Evolutionary conservation across 441 rosid species (phyloP), one percentile per base, ranked within the genome.

Genomic region (Erodium moschatum): DNA sequence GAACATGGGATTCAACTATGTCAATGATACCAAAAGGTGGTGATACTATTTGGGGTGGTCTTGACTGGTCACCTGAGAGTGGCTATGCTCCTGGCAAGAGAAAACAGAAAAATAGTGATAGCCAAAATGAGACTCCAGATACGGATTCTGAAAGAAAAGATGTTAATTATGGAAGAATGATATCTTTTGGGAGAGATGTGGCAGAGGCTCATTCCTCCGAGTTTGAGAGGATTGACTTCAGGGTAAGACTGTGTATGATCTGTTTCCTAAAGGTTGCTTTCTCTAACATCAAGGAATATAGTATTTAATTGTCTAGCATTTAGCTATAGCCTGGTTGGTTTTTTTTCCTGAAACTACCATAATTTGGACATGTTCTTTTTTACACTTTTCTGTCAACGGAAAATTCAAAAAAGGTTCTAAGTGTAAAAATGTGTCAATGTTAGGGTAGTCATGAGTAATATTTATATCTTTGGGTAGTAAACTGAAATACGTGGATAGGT

Each of bases 1-100:
- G 95, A 18, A 80, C 92, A 6, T 94, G 97, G 97, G 99, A 94
- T 83, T 88, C 97, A 64, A 91, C 97, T 40, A 89, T 90, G 97
- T 94, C 97, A 27, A 89, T 94, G 96, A 69, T 94, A 79, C 97
- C 97, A 16, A 91, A 78, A 84, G 99, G 99, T 27, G 99, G 99
- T 67, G 92, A 87, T 67, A 88, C 89, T 18, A 85, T 94, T 64
- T 94, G 99, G 99, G 99, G 99, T 65, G 87, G 81, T 79, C 83
- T 90, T 73, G 95, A 91, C 64, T 86, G 96, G 97, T 83, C 99
- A 4, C 99, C 97, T 0, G 99, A 94, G 81, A 85, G 87, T 69
- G 85, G 78, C 69, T 80, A 80, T 75, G 15, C 52, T 54, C 85
- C 89, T 64, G 42, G 70, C 54, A 85, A 69, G 68, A 82, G 70